These are phyloP conservation scores for Veloporphyrellus conicus DNA, from an alignment of 1,284 basidiomycete genomes.

Conservation along the genomic window DNA sequence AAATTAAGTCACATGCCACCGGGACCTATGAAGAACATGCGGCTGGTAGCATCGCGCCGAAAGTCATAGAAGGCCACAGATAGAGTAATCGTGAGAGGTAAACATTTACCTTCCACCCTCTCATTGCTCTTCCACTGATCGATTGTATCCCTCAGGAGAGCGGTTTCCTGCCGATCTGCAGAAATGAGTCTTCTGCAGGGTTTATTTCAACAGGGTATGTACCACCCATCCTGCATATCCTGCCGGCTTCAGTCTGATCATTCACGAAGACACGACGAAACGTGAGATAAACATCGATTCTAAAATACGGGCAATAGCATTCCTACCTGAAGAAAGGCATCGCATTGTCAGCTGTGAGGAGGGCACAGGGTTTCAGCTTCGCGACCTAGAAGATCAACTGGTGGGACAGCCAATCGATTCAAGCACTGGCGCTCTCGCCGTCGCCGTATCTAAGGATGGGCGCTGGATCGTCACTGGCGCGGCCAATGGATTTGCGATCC, in stretches of 20 bases:
- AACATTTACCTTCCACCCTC: slow-evolving; percentile 2
- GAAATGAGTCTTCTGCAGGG: too few species aligned
- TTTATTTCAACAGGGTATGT: slow-evolving; percentile 1
- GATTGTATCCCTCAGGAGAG: neutral
- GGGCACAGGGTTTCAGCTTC: slow-evolving; percentile 5
- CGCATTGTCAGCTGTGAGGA: slow-evolving; percentile 14
- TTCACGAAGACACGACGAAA: slow-evolving; percentile 1
- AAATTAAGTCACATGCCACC: neutral
- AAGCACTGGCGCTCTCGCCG: slow-evolving; percentile 2
- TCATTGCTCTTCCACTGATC: neutral
- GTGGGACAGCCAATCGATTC: slow-evolving; percentile 14
- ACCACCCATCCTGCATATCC: neutral
- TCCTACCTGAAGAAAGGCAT: slow-evolving; percentile 3
- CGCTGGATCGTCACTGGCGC: slow-evolving; percentile 9
- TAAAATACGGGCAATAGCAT: slow-evolving; percentile 15
- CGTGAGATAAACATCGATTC: slow-evolving; percentile 7
- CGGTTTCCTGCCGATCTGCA: neutral
- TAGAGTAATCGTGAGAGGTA: neutral
- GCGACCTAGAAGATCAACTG: slow-evolving; percentile 1
- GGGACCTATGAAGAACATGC: neutral
- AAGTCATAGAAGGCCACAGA: neutral
- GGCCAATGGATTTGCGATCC: slow-evolving; percentile 12
- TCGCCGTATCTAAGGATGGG: slow-evolving; percentile 16
- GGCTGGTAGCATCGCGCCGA: neutral
- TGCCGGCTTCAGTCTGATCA: neutral